Evolutionary conservation across 371 early-diverging fungal species (phyloP).

Genomic region (Amoeboaphelidium occidentale): DNA sequence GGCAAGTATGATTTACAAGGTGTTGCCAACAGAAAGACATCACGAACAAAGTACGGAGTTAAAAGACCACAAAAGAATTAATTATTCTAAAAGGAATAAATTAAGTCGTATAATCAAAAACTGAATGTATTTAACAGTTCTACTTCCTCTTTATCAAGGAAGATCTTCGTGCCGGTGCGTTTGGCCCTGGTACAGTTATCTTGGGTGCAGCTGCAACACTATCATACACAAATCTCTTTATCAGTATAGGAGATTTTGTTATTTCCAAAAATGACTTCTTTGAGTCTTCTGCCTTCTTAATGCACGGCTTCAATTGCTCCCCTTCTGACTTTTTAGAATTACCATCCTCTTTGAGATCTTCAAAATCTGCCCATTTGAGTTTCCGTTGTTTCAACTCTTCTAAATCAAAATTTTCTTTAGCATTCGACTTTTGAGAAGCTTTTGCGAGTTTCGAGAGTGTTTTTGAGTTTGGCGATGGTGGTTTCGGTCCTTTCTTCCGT

Average conservation of each 20-base stretch:
- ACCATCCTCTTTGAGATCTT: neutral
- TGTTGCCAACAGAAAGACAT: slow-evolving; percentile 54
- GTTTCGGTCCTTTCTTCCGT: neutral
- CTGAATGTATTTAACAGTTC: neutral
- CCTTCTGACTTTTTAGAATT: neutral
- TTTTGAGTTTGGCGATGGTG: neutral
- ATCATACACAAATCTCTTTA: neutral
- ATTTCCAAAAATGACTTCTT: neutral
- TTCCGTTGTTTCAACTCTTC: neutral
- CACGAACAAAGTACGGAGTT: slow-evolving; percentile 80
- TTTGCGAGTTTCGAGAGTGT: neutral
- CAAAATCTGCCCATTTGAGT: neutral
- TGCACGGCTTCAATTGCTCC: neutral
- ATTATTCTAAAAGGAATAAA: neutral
- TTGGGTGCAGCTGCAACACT: neutral
- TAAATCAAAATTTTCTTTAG: neutral
- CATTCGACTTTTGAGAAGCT: neutral
- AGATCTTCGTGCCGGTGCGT: neutral
- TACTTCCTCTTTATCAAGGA: neutral
- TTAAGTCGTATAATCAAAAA: neutral
- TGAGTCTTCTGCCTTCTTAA: neutral
- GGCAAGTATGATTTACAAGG: slow-evolving; percentile 86
- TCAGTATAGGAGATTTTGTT: neutral
- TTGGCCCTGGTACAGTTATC: neutral
- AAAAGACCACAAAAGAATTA: slow-evolving; percentile 36